These are phyloP conservation scores for Microascus cirrosus DNA, from an alignment of 2,329 filamentous ascomycete genomes.

Conservation along the genomic window DNA sequence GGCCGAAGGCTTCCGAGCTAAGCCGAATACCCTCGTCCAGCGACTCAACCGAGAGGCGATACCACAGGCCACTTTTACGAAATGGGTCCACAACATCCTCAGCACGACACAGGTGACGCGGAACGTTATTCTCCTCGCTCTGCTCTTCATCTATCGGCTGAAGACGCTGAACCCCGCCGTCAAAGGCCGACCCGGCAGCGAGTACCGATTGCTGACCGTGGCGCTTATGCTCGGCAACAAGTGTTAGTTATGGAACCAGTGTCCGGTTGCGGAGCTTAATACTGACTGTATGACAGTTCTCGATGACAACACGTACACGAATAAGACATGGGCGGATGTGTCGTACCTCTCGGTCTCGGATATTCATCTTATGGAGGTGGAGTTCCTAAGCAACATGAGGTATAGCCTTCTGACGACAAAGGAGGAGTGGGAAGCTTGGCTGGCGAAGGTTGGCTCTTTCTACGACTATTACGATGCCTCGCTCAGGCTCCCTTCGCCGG, in stretches of 20 bases:
- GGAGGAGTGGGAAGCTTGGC: constrained; percentile 79
- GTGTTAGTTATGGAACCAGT: constrained; percentile 41
- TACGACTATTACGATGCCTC: constrained; percentile 72
- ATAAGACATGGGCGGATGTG: constrained; percentile 98
- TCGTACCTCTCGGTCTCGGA: constrained; percentile 88
- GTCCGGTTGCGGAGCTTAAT: constrained; percentile 8
- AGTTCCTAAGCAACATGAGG: constrained; percentile 96
- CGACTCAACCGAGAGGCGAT: constrained; percentile 60
- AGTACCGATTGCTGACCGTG: constrained; percentile 85
- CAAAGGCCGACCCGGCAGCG: constrained; percentile 84
- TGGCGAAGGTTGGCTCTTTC: constrained; percentile 71
- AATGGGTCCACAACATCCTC: constrained; percentile 87
- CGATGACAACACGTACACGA: constrained; percentile 98
- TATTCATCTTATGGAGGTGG: constrained; percentile 99
- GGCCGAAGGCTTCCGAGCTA: constrained; percentile 50
- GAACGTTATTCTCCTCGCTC: constrained; percentile 81
- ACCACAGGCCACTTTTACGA: constrained; percentile 70
- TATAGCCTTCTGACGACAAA: constrained; percentile 85
- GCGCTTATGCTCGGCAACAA: constrained; percentile 98
- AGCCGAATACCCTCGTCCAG: constrained; percentile 27
- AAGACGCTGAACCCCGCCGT: constrained; percentile 85
- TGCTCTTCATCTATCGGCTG: constrained; percentile 86
- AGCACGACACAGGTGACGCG: constrained; percentile 93
- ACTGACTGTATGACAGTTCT: constrained; percentile 46
- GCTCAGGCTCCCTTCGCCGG: constrained; percentile 24